Percentiles rank a stretch among this genome's conserved stretches.
Evolutionary conservation across 2,329 filamentous ascomycete species (phyloP).

Genomic region (Phialophora verrucosa): DNA sequence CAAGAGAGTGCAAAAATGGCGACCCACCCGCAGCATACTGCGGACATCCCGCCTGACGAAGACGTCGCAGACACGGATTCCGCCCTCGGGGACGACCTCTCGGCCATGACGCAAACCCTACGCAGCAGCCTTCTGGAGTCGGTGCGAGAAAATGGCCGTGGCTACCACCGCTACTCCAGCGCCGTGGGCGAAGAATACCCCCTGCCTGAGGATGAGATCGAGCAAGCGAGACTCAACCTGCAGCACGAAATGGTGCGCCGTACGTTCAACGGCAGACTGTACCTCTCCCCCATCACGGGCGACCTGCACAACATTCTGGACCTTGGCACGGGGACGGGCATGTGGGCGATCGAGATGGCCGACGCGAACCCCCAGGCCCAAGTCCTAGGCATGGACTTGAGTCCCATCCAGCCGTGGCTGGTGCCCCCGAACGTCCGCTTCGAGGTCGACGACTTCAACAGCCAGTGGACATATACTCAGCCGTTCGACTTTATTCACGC

Average conservation of each 20-base stretch:
- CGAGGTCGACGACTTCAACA: conserved; percentile 42
- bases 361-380: conserved; percentile 37
- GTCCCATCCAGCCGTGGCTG: conserved; percentile 31
- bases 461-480: conserved; percentile 37
- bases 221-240: conserved; percentile 45
- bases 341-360: conserved; percentile 37
- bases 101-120: not conserved
- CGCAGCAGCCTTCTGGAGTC: conserved; percentile 17
- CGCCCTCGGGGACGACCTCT: not conserved
- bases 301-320: conserved; percentile 29
- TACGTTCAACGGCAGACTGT: conserved; percentile 23
- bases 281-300: conserved; percentile 22
- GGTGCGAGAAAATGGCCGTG: conserved; percentile 38
- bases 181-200: conserved; percentile 28
- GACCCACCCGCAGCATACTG: not conserved
- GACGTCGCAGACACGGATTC: not conserved
- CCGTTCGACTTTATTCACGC: conserved; percentile 41
- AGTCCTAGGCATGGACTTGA: conserved; percentile 37
- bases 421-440: conserved; percentile 43
- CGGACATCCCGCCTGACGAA: not conserved
- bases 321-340: conserved; percentile 34
- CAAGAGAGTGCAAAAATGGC: not conserved
- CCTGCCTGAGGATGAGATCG: conserved; percentile 44
- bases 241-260: conserved; percentile 24
- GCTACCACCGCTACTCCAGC: conserved; percentile 32